Percentiles rank a stretch among this genome's conserved stretches.
Conservation (phyloP, 1,284 basidiomycete genomes). For the Prillingera fragicola region DNA sequence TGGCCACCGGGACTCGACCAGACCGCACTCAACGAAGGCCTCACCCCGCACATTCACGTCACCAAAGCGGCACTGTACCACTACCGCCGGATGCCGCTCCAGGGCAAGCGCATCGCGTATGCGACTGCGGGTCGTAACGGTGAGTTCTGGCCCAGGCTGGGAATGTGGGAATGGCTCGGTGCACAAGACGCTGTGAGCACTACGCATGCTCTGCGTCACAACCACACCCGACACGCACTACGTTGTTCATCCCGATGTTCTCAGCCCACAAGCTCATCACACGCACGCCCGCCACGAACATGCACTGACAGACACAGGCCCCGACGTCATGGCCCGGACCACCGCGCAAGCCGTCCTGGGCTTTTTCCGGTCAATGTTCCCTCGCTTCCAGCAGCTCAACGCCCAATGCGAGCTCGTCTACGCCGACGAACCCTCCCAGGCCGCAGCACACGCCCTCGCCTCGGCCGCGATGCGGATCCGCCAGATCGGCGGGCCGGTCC, state of each 20-base stretch:
- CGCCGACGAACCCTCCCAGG: background rate
- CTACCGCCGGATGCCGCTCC: background rate
- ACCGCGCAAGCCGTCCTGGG: background rate
- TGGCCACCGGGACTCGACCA: conserved; percentile 1
- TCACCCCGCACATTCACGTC: background rate
- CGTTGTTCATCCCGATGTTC: background rate
- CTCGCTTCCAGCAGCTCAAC: background rate
- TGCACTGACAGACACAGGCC: too few species aligned
- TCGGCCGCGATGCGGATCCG: background rate
- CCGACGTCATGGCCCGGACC: background rate
- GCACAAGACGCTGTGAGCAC: too few species aligned
- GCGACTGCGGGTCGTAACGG: background rate
- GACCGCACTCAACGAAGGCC: background rate
- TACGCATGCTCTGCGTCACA: background rate
- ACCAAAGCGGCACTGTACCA: conserved; percentile 1
- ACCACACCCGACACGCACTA: background rate
- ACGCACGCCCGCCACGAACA: too few species aligned
- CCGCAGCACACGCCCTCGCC: too few species aligned
- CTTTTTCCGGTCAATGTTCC: background rate
- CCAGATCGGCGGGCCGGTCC: background rate
- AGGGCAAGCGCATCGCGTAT: background rate
- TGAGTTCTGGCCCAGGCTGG: background rate
- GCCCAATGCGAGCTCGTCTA: background rate
- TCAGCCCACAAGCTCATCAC: too few species aligned
- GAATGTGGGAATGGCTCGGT: background rate